Conservation (phyloP, 2,329 filamentous ascomycete genomes). For the Aphanocladium album region DNA sequence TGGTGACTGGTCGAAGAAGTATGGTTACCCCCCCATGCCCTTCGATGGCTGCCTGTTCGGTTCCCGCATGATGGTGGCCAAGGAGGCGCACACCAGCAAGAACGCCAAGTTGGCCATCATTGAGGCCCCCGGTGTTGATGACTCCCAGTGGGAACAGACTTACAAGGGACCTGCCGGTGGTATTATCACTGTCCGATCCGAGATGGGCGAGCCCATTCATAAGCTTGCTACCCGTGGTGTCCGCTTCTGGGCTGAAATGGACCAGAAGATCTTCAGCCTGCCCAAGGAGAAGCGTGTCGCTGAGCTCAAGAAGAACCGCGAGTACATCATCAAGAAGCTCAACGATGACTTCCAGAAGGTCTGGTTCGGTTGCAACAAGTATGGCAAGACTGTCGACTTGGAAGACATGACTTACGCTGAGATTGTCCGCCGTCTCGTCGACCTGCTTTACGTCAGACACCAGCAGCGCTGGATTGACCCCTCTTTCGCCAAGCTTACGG, state of each 20-base stretch:
- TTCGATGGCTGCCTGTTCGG: slow-evolving; percentile 90
- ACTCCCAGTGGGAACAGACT: slow-evolving; percentile 83
- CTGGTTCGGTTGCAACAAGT: slow-evolving; percentile 86
- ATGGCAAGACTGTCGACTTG: slow-evolving; percentile 75
- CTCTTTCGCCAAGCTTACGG: slow-evolving; percentile 76
- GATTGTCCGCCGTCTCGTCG: slow-evolving; percentile 79
- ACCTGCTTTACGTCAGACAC: slow-evolving; percentile 87
- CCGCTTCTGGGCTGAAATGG: slow-evolving; percentile 97
- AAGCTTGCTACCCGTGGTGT: slow-evolving; percentile 97
- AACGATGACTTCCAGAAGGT: slow-evolving; percentile 97
- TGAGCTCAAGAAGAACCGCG: slow-evolving; percentile 81
- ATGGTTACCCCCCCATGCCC: slow-evolving; percentile 86
- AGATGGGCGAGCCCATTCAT: slow-evolving; percentile 99
- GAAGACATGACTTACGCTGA: slow-evolving; percentile 96
- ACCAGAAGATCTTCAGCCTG: slow-evolving; percentile 93
- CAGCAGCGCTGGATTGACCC: slow-evolving; percentile 88
- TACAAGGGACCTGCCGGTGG: slow-evolving; percentile 89
- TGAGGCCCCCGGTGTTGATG: slow-evolving; percentile 76
- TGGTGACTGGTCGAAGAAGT: slow-evolving; percentile 80
- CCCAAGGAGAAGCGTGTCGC: slow-evolving; percentile 90
- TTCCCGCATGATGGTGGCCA: slow-evolving; percentile 91
- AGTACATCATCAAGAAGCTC: slow-evolving; percentile 91
- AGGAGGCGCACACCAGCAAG: slow-evolving; percentile 83
- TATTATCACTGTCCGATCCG: slow-evolving; percentile 92
- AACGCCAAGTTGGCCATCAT: slow-evolving; percentile 87